Base-by-base conservation (phyloP, 306 rosid species). In the Dryas octopetala region DNA sequence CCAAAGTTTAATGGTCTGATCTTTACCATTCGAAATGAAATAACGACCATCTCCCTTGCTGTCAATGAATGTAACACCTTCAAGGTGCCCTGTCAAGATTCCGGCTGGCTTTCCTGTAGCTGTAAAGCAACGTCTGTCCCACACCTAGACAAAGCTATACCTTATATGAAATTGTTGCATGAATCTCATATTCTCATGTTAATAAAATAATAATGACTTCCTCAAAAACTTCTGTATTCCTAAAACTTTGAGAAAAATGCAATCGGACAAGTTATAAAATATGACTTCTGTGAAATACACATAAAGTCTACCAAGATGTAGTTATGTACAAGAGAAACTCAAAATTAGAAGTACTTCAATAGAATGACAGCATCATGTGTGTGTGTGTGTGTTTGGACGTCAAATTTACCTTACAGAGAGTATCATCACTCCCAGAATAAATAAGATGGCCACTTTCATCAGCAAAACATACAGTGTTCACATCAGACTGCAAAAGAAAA, bases 401-500 rank as follows among this genome's bases (percentile, higher is more conserved):
- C 28, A 44, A 5, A 73, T 76, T 55, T 88, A 95, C 99, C 97
- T 91, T 95, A 86, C 93, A 86, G 70, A 87, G 82, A 73, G 89
- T 83, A 85, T 95, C 99, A 71, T 95, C 99, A 81, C 99, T 92
- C 73, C 96, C 98, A 8, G 97, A 95, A 83, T 95, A 95, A 78
- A 95, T 88, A 68, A 95, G 85, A 84, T 95, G 91, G 66, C 97
- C 93, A 71, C 89, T 85, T 82, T 90, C 99, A 84, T 92, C 97
- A 10, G 96, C 92, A 73, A 95, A 95, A 86, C 97, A 95, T 68
- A 95, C 96, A 19, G 97, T 89, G 78, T 95, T 95, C 74, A 95
- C 99, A 80, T 95, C 99, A 74, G 91, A 83, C 96, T 91, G 97
- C 85, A 85, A 75, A 62, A 71, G 8, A 67, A 83, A 75, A 72